Percentiles rank a stretch among this genome's conserved stretches.
These are phyloP conservation scores for Lentinus brumalis DNA, from an alignment of 768 basidiomycete genomes.

Conservation along the genomic window DNA sequence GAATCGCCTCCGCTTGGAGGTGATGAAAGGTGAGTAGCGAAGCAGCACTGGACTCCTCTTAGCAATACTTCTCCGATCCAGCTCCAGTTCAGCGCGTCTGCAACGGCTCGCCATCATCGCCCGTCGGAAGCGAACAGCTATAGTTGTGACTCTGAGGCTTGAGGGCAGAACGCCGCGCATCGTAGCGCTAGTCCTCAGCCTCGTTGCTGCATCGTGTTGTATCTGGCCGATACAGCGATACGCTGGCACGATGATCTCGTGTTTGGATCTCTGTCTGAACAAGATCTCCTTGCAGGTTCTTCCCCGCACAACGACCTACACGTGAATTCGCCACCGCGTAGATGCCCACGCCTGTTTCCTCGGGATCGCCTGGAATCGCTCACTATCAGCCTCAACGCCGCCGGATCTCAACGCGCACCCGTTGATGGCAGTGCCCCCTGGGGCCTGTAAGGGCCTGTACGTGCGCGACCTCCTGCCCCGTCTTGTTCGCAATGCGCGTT, in stretches of 20 bases:
- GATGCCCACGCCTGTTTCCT: conserved; percentile 10
- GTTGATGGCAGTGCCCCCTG: conserved; percentile 1
- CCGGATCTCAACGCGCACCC: conserved; percentile 2
- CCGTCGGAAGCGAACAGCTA: conserved; percentile 51
- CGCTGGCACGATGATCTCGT: conserved; percentile 5
- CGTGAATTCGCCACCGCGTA: conserved; percentile 15
- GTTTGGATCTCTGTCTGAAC: conserved; percentile 7
- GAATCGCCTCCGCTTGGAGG: too few relatives aligned
- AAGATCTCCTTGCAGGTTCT: too few relatives aligned
- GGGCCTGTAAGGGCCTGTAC: conserved; percentile 1
- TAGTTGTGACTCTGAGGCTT: conserved; percentile 26
- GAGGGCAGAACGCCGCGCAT: too few relatives aligned
- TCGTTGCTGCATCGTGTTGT: conserved; percentile 6
- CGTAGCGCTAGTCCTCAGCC: not conserved
- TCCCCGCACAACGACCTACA: not conserved
- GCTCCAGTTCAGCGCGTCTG: too few relatives aligned
- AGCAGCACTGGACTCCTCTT: too few relatives aligned
- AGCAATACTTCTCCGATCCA: too few relatives aligned
- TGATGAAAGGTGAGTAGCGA: too few relatives aligned
- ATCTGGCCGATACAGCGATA: not conserved
- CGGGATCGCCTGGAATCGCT: conserved; percentile 13
- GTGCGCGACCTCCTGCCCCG: not conserved
- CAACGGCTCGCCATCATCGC: conserved; percentile 35
- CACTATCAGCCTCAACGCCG: not conserved
- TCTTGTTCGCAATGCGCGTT: too few relatives aligned